Conservation (phyloP, 495 filamentous ascomycete genomes). For the Friedmanniomyces simplex region DNA sequence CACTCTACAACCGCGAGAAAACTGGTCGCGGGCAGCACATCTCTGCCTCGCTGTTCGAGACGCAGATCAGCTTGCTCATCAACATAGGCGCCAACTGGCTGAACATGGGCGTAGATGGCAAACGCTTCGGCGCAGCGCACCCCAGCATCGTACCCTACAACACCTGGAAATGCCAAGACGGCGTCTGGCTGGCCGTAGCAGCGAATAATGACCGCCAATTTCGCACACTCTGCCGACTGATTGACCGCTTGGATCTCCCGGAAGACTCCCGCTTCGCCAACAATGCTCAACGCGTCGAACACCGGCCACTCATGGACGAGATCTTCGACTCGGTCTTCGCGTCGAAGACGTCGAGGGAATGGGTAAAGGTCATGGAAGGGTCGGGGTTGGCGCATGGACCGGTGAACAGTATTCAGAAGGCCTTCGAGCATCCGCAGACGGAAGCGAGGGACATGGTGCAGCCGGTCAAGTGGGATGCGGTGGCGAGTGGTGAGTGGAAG, state of each 20-base stretch:
- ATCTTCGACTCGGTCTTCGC: conserved; percentile 27
- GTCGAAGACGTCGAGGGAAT: conserved; percentile 28
- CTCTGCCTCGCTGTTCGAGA: conserved; percentile 28
- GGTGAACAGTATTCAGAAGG: conserved; percentile 29
- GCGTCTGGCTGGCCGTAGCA: conserved; percentile 27
- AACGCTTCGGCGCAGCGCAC: conserved; percentile 30
- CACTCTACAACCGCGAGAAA: conserved; percentile 24
- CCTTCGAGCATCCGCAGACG: conserved; percentile 29
- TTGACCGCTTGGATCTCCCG: conserved; percentile 22
- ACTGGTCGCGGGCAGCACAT: conserved; percentile 29
- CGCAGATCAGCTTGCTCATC: conserved; percentile 26
- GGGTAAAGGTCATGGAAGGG: conserved; percentile 27
- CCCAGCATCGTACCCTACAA: conserved; percentile 30
- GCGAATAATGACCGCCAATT: conserved; percentile 32
- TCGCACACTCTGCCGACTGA: conserved; percentile 23
- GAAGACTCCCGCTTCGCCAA: conserved; percentile 26
- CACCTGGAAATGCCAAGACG: conserved; percentile 28
- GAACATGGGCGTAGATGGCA: conserved; percentile 27
- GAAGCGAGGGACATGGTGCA: conserved; percentile 28
- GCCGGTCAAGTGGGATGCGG: conserved; percentile 21
- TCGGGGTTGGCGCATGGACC: conserved; percentile 29
- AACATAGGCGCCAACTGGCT: conserved; percentile 29
- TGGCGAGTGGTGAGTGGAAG: conserved; percentile 23
- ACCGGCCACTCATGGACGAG: conserved; percentile 26
- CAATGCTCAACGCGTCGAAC: conserved; percentile 27